These are phyloP conservation scores for Backusella circina DNA, from an alignment of 192 early-diverging fungal species.

Conservation along the genomic window DNA sequence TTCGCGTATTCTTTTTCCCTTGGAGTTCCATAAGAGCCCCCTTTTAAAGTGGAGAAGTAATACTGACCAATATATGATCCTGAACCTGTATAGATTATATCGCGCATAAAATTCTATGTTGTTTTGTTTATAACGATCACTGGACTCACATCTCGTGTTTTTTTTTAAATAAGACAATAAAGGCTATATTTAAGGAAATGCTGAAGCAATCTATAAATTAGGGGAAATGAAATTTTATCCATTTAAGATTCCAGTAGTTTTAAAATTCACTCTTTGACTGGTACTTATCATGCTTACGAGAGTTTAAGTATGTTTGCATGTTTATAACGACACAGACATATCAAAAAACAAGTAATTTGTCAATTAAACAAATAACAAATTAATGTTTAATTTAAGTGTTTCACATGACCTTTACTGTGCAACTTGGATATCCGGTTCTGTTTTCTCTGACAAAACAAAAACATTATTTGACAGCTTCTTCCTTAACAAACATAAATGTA, in stretches of 20 bases:
- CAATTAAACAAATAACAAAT: neutral
- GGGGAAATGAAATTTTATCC: neutral
- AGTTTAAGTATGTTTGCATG: neutral
- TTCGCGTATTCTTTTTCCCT: slow-evolving; percentile 4
- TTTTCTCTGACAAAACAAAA: neutral
- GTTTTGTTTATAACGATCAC: neutral
- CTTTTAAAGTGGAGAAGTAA: neutral
- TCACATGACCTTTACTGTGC: neutral
- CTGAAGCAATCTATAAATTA: neutral
- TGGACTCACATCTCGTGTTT: neutral
- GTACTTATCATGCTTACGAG: neutral
- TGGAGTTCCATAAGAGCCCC: neutral
- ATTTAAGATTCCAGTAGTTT: neutral
- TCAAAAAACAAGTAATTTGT: neutral
- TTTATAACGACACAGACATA: neutral
- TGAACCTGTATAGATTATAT: neutral
- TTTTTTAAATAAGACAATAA: neutral
- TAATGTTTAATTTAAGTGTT: neutral
- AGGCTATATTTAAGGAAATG: neutral
- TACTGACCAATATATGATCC: neutral
- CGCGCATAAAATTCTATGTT: neutral
- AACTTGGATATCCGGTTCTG: neutral
- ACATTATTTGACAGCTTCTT: neutral
- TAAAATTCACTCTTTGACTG: neutral
- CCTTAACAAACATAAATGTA: neutral